phyloP scores from a whole-genome alignment of 495 filamentous ascomycete species.

The Aspergillus avenaceus region DNA sequence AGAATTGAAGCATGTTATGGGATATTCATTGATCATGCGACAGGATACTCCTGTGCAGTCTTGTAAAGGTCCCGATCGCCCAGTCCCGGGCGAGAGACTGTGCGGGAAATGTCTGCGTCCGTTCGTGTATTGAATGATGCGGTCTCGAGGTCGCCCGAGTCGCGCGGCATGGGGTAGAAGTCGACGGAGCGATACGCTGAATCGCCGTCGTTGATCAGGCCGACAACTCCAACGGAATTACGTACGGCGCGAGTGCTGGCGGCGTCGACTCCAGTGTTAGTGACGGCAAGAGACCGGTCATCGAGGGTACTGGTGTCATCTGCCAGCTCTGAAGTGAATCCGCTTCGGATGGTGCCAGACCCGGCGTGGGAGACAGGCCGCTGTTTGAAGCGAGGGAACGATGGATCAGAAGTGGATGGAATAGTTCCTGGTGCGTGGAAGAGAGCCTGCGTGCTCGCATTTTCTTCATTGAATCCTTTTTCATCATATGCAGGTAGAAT shows the following conservation, averaged over 20 bases:
- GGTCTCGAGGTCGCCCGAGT: conserved; percentile 1
- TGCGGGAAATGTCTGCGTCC: conserved; percentile 5
- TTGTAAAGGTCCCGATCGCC: conserved; percentile 18
- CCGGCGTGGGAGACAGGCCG: conserved; percentile 25
- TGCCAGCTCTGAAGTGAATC: conserved; percentile 25
- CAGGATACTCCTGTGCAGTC: neutral
- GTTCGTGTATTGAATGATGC: neutral
- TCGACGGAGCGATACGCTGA: conserved; percentile 25
- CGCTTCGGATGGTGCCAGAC: conserved; percentile 29
- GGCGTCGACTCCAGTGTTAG: conserved; percentile 19
- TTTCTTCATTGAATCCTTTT: conserved; percentile 25
- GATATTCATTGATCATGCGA: neutral
- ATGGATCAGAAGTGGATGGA: conserved; percentile 20
- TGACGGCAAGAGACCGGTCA: conserved; percentile 23
- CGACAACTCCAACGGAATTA: conserved; percentile 27
- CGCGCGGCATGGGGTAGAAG: conserved; percentile 20
- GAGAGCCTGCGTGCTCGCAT: conserved; percentile 33
- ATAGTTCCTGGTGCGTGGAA: conserved; percentile 32
- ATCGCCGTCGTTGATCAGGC: conserved; percentile 13
- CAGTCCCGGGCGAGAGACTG: conserved; percentile 24
- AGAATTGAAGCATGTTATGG: neutral
- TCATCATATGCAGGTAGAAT: conserved; percentile 29
- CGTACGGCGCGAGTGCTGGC: conserved; percentile 38
- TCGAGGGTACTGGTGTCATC: conserved; percentile 31
- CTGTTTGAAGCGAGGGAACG: conserved; percentile 14